Base-by-base conservation (phyloP, 345 rosid genomes). In the Citropsis articulata region DNA sequence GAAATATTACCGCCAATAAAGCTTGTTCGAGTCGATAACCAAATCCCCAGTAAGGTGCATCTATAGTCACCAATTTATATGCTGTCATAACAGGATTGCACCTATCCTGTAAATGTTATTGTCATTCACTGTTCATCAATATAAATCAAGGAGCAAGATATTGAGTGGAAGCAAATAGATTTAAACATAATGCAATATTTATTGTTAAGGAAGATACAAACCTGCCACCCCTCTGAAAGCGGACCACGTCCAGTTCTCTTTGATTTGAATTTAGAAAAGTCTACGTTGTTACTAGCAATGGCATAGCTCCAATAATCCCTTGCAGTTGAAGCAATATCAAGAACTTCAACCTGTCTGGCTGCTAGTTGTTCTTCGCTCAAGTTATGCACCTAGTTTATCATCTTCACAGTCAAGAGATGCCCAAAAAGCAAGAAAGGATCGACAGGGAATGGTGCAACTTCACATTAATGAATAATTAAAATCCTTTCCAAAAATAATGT, bases 31-130 rank as follows among this genome's bases (percentile, higher is more conserved):
- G 87, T 64, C 91, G 89, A 79, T 86, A 84, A 76, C 93, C 91
- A 56, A 91, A 91, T 42, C 91, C 95, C 93, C 95, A 91, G 76
- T 89, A 91, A 10, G 95, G 95, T 60, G 91, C 93, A 84, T 91
- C 93, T 50, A 89, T 68, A 36, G 86, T 91, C 50, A 91, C 86
- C 86, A 91, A 84, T 70, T 91, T 91, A 73, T 88, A 91, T 24
- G 91, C 93, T 27, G 93, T 91, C 95, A 89, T 89, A 28, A 91
- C 90, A 9, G 93, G 91, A 76, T 82, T 77, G 75, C 91, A 86
- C 59, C 71, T 82, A 56, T 80, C 90, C 95, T 91, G 93, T 85
- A 88, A 82, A 57, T 53, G 33, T 48, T 59, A 19, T 69, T 22
- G 21, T 67, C 69, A 67, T 14, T 64, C 77, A 78, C 62, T 30